Conservation (phyloP, 2,329 filamentous ascomycete genomes). For the Periglandula ipomoeae region DNA sequence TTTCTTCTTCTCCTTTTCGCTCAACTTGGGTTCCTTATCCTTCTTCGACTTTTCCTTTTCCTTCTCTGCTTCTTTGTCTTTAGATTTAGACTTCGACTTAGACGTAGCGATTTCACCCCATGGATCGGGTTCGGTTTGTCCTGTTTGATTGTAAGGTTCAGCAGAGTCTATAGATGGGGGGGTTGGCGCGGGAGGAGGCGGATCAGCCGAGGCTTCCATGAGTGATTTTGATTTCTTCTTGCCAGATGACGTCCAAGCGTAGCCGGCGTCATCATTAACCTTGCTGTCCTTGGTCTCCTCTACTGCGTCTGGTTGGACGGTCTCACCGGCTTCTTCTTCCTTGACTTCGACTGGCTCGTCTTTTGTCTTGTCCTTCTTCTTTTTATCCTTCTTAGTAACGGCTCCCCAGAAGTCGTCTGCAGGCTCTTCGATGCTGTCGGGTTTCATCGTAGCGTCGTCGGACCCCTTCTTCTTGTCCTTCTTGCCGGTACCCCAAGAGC, state of each 20-base stretch:
- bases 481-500: conserved; percentile 46
- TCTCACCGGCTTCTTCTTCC: conserved; percentile 36
- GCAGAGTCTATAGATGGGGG: conserved; percentile 37
- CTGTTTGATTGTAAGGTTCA: conserved; percentile 25
- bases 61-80: conserved; percentile 24
- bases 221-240: conserved; percentile 35
- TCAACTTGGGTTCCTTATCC: conserved; percentile 34
- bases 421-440: conserved; percentile 34
- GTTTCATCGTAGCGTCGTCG: conserved; percentile 25
- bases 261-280: conserved; percentile 31
- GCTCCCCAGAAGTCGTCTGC: conserved; percentile 31
- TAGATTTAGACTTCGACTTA: conserved; percentile 29
- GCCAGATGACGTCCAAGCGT: conserved; percentile 32
- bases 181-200: conserved; percentile 38
- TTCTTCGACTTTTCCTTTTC: conserved; percentile 23
- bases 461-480: conserved; percentile 32
- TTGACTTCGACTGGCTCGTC: conserved; percentile 40
- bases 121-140: conserved; percentile 25
- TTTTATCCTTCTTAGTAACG: conserved; percentile 25
- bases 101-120: conserved; percentile 26
- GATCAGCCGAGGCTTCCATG: conserved; percentile 29
- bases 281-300: conserved; percentile 34
- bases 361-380: conserved; percentile 43
- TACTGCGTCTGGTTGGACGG: conserved; percentile 35
- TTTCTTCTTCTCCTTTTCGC: conserved; percentile 37